Percentiles rank a stretch among this genome's conserved stretches.
phyloP scores from a whole-genome alignment of 768 basidiomycete species.

The Mycena vulgaris region DNA sequence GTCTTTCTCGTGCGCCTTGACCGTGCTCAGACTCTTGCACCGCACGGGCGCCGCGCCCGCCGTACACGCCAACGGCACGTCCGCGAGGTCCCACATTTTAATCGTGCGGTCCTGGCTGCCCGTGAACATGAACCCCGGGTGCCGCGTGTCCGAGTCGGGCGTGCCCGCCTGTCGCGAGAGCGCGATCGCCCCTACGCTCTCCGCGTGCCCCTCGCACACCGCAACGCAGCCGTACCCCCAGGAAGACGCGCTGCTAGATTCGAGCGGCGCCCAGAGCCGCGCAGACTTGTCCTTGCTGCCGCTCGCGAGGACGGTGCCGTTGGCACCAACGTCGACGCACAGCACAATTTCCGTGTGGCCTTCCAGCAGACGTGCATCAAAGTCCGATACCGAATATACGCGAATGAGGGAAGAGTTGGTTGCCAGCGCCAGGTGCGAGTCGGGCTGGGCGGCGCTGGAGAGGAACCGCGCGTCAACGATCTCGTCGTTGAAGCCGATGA shows the following conservation, averaged over 20 bases:
- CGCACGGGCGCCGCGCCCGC: constrained; percentile 53
- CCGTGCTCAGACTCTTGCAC: constrained; percentile 86
- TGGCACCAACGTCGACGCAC: constrained; percentile 78
- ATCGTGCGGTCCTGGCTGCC: constrained; percentile 98
- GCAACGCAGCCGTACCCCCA: constrained; percentile 86
- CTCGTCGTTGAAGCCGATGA: constrained; percentile 98
- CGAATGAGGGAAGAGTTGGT: constrained; percentile 97
- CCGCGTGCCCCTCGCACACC: constrained; percentile 93
- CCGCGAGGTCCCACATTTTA: constrained; percentile 97
- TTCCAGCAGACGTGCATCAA: constrained; percentile 88
- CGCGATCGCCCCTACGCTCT: constrained; percentile 92
- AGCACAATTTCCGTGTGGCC: constrained; percentile 96
- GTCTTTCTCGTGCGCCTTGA: constrained; percentile 97
- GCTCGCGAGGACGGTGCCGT: constrained; percentile 84
- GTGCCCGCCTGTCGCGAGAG: constrained; percentile 71
- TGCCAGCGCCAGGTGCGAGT: constrained; percentile 92
- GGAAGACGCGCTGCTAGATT: constrained; percentile 36
- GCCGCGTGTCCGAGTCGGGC: constrained; percentile 43
- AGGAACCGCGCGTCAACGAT: constrained; percentile 93
- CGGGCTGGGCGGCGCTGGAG: constrained; percentile 56
- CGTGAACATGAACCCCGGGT: constrained; percentile 86
- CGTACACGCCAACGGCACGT: constrained; percentile 54
- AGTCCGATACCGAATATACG: constrained; percentile 81
- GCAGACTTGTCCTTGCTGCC: constrained; percentile 95
- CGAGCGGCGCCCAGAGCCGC: constrained; percentile 80